Evolutionary conservation across 2,329 filamentous ascomycete species (phyloP), one percentile per base, ranked within the genome.

Genomic region (Apiospora arundinis): DNA sequence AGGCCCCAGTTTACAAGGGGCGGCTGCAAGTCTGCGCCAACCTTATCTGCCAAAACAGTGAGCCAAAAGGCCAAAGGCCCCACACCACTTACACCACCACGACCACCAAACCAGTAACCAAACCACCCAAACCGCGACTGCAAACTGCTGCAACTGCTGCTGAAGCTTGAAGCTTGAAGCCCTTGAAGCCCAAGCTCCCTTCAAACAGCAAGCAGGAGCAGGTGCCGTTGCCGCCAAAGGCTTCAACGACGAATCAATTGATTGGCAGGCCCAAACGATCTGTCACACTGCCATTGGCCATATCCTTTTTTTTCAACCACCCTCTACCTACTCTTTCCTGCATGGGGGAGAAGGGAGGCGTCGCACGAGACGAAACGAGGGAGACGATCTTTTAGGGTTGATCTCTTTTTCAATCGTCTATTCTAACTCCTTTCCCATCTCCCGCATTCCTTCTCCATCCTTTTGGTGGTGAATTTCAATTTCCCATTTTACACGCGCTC

Each of bases 331-430:
- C 37, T 63, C 56, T 14, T 63, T 37, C 56, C 56, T 40, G 32
- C 32, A 40, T 63, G 56, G 32, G 56, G 21, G 21, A 63, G 56
- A 63, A 63, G 56, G 56, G 56, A 63, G 56, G 56, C 56, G 28
- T 63, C 28, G 32, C 56, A 63, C 56, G 56, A 63, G 56, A 63
- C 56, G 56, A 63, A 63, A 63, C 56, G 56, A 63, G 56, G 56
- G 56, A 63, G 56, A 12, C 18, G 56, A 63, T 63, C 56, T 63
- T 63, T 63, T 63, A 63, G 56, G 56, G 56, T 63, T 63, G 56
- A 63, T 63, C 56, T 40, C 56, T 63, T 63, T 63, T 52, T 63
- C 56, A 18, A 63, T 63, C 32, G 32, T 63, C 32, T 63, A 63
- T 37, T 23, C 56, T 32, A 37, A 40, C 56, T 40, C 56, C 56